Conservation (phyloP, 257 asterid species). For the Przewalskia tangutica region DNA sequence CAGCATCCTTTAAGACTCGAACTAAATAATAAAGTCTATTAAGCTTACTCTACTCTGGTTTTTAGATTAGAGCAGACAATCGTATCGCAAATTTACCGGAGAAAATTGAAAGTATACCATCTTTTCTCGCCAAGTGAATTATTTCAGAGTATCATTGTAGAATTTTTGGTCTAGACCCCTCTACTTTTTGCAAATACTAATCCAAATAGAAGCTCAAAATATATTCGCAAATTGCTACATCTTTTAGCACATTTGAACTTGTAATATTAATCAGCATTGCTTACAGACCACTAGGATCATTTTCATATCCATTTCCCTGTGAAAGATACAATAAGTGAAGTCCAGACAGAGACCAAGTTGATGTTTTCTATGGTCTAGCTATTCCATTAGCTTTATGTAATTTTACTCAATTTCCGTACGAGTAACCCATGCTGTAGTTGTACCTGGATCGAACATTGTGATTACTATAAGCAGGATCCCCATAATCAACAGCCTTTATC, state of each 20-base stretch:
- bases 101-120: no score
- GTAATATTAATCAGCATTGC: not conserved
- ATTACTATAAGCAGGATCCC: constrained; percentile 39
- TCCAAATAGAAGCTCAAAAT: not conserved
- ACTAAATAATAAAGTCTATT: no score
- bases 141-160: no score
- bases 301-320: not conserved
- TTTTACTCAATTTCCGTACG: constrained; percentile 40
- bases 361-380: not conserved
- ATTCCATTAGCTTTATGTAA: not conserved
- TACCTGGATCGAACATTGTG: constrained; percentile 57
- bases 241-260: not conserved
- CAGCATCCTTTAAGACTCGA: no score
- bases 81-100: no score
- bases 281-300: not conserved
- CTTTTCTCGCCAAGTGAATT: no score
- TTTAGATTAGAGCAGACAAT: no score
- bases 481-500: constrained; percentile 66
- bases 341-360: not conserved
- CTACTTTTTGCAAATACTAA: no score
- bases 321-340: not conserved
- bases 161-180: no score
- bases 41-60: no score
- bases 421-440: constrained; percentile 56
- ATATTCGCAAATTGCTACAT: no score